Evolutionary conservation across 495 filamentous ascomycete species (phyloP).

Genomic region (Daldinia grandis): DNA sequence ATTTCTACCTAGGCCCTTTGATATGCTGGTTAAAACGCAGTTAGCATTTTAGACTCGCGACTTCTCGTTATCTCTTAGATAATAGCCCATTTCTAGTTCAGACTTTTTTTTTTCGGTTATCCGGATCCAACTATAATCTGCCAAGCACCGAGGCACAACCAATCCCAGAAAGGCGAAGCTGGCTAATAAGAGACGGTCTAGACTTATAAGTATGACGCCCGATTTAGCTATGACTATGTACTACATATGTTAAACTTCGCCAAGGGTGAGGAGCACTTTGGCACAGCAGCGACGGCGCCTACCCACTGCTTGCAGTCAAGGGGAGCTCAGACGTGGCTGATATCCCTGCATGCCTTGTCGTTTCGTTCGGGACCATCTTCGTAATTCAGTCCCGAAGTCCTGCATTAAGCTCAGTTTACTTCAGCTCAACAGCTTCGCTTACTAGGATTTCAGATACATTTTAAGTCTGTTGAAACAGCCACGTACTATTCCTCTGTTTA

Average conservation of each 20-base stretch:
- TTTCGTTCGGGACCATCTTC: conserved; percentile 8
- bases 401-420: neutral
- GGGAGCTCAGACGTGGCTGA: neutral
- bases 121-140: no score
- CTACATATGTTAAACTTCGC: neutral
- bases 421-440: neutral
- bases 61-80: neutral
- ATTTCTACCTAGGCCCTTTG: neutral
- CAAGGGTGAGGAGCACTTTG: neutral
- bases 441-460: conserved; percentile 1
- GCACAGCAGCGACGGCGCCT: neutral
- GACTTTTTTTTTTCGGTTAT: no score
- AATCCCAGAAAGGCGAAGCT: neutral
- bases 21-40: neutral
- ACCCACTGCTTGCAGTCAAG: neutral
- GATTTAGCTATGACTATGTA: neutral
- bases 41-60: neutral
- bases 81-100: neutral
- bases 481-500: neutral
- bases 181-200: neutral
- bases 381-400: conserved; percentile 10
- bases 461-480: conserved; percentile 9
- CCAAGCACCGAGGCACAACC: neutral
- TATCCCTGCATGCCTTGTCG: neutral
- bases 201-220: neutral